These are phyloP conservation scores for Setaria italica DNA, from an alignment of 202 grass and related monocot species.

Conservation along the genomic window DNA sequence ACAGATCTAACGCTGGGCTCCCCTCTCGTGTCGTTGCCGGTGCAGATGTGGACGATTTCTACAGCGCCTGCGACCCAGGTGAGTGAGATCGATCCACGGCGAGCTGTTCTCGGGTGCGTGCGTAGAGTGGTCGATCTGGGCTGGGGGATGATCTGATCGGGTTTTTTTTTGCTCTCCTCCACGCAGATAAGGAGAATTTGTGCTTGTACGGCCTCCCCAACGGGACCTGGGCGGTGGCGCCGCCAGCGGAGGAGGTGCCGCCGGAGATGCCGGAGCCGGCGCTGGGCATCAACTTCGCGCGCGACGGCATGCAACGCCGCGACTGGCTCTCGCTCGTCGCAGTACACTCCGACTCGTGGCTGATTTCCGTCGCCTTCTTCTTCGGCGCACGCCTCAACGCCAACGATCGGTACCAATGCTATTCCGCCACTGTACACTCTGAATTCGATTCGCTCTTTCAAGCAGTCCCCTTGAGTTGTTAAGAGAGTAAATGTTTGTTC, in stretches of 20 bases:
- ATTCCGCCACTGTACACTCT: background rate
- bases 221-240: constrained; percentile 75
- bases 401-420: constrained; percentile 74
- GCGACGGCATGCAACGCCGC: constrained; percentile 91
- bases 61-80: constrained; percentile 85
- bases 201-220: constrained; percentile 87
- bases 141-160: constrained; percentile 37
- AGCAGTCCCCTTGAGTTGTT: background rate
- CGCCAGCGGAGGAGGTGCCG: constrained; percentile 94
- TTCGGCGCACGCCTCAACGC: constrained; percentile 74
- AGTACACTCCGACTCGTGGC: constrained; percentile 92
- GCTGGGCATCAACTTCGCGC: constrained; percentile 94
- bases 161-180: background rate
- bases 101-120: background rate
- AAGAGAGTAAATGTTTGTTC: background rate
- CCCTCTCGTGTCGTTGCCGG: background rate
- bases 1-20: constrained; percentile 51
- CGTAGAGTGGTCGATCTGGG: constrained; percentile 43
- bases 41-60: constrained; percentile 95
- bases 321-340: constrained; percentile 98
- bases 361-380: constrained; percentile 90
- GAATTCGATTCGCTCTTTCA: background rate
- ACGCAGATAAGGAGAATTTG: constrained; percentile 90
- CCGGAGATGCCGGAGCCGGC: constrained; percentile 97
- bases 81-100: constrained; percentile 40